Conservation (phyloP, 208 protist species). For the Trypanosoma vivax region DNA sequence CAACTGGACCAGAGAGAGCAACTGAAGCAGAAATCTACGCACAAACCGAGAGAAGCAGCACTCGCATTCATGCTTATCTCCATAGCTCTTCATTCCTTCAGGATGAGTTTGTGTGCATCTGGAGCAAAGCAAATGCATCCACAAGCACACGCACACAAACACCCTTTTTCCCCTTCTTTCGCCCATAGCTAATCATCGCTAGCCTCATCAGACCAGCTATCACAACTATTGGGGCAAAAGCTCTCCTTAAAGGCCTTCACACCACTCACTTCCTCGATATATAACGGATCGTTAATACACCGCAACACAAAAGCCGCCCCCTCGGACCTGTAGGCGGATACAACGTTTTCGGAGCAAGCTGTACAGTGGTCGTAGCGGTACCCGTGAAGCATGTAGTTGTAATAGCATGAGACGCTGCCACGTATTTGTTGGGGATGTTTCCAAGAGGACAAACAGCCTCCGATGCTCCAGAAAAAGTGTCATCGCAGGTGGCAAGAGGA, state of each 20-base stretch:
- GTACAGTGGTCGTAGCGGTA: constrained; percentile 89
- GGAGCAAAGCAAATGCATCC: not conserved
- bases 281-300: constrained; percentile 83
- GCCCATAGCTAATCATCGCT: not conserved
- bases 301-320: constrained; percentile 88
- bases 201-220: constrained; percentile 14
- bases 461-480: not conserved
- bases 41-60: too few relatives aligned
- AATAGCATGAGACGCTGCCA: constrained; percentile 82
- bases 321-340: constrained; percentile 50
- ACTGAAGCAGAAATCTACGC: too few relatives aligned
- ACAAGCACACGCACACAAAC: constrained; percentile 3
- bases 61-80: too few relatives aligned
- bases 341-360: constrained; percentile 84
- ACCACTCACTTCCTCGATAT: constrained; percentile 71
- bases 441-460: constrained; percentile 44
- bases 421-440: constrained; percentile 79
- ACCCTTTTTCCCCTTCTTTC: not conserved
- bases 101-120: not conserved
- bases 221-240: constrained; percentile 21
- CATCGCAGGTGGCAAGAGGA: too few relatives aligned
- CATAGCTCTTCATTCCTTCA: too few relatives aligned
- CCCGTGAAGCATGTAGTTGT: constrained; percentile 48
- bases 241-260: constrained; percentile 63
- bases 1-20: too few relatives aligned